These are phyloP conservation scores for Fragilaria radians DNA, from an alignment of 108 stramenopile species.

Conservation along the genomic window DNA sequence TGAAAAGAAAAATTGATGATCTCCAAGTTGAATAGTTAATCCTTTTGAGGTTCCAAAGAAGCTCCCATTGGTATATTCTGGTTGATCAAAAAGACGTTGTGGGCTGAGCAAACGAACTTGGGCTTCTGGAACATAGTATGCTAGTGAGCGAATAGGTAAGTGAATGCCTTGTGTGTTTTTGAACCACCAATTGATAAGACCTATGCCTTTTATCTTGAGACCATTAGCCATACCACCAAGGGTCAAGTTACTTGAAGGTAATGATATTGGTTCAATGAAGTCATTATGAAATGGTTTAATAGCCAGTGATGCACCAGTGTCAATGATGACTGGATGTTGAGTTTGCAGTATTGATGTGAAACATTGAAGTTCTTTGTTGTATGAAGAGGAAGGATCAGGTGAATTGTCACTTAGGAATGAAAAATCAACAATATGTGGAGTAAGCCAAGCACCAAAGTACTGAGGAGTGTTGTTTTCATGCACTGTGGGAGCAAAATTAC, in stretches of 20 bases:
- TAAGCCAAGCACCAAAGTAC: background rate
- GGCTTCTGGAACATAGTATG: slow-evolving; percentile 21
- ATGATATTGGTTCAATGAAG: slow-evolving; percentile 3
- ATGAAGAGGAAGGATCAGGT: background rate
- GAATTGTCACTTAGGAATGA: background rate
- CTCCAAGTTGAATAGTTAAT: too few relatives aligned
- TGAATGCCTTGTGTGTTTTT: slow-evolving; percentile 1
- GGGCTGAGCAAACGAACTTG: slow-evolving; percentile 15
- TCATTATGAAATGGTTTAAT: slow-evolving; percentile 17
- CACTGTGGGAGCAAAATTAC: background rate
- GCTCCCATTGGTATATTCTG: background rate
- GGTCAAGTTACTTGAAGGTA: background rate
- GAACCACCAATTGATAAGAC: slow-evolving; percentile 20
- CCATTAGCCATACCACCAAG: background rate
- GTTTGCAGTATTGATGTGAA: background rate
- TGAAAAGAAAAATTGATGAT: too few relatives aligned
- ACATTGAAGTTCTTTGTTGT: background rate
- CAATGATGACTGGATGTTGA: slow-evolving; percentile 20
- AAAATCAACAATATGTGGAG: too few relatives aligned
- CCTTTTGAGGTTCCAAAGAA: too few relatives aligned
- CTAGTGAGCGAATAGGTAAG: slow-evolving; percentile 2
- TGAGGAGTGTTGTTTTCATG: background rate
- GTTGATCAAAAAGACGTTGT: slow-evolving; percentile 2
- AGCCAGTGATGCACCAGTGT: slow-evolving; percentile 23
- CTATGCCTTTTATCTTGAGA: slow-evolving; percentile 14